These are phyloP conservation scores for Phytophthora litchii DNA, from an alignment of 352 stramenopile genomes.

Conservation along the genomic window DNA sequence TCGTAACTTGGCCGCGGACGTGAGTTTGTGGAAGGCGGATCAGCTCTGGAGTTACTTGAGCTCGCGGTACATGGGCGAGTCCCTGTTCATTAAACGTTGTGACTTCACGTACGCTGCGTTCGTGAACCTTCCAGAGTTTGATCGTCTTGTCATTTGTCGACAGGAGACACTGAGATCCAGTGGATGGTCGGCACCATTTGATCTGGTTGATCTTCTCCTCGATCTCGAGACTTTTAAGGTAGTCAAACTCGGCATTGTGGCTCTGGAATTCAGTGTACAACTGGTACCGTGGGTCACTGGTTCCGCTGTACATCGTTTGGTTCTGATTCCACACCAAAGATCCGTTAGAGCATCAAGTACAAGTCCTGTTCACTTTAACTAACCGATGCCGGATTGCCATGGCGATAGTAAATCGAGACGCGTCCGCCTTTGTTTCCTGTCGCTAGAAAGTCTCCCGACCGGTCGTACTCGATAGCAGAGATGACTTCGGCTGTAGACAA, in stretches of 20 bases:
- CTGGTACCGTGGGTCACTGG: conserved; percentile 51
- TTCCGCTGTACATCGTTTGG: conserved; percentile 38
- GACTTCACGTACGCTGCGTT: conserved; percentile 77
- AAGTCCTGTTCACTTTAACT: conserved; percentile 2
- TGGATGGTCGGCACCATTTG: conserved; percentile 91
- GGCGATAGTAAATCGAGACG: conserved; percentile 90
- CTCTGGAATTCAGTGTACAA: conserved; percentile 95
- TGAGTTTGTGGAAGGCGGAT: conserved; percentile 64
- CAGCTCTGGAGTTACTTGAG: conserved; percentile 34
- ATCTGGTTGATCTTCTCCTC: conserved; percentile 99
- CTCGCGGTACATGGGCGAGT: conserved; percentile 30
- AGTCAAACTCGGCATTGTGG: conserved; percentile 98
- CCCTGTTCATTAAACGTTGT: conserved; percentile 73
- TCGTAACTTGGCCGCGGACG: conserved; percentile 63
- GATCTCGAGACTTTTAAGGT: conserved; percentile 97
- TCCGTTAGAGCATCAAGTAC: not conserved
- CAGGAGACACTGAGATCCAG: conserved; percentile 93
- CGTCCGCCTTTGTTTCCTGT: conserved; percentile 94
- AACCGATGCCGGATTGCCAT: conserved; percentile 37
- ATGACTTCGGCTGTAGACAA: conserved; percentile 88
- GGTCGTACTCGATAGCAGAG: conserved; percentile 95
- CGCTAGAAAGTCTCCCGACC: conserved; percentile 90
- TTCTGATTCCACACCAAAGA: conserved; percentile 20
- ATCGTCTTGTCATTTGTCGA: conserved; percentile 98
- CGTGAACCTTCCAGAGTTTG: conserved; percentile 95